Conservation (phyloP, 2,329 filamentous ascomycete genomes). For the Paecilomyces dactylethromorphus region DNA sequence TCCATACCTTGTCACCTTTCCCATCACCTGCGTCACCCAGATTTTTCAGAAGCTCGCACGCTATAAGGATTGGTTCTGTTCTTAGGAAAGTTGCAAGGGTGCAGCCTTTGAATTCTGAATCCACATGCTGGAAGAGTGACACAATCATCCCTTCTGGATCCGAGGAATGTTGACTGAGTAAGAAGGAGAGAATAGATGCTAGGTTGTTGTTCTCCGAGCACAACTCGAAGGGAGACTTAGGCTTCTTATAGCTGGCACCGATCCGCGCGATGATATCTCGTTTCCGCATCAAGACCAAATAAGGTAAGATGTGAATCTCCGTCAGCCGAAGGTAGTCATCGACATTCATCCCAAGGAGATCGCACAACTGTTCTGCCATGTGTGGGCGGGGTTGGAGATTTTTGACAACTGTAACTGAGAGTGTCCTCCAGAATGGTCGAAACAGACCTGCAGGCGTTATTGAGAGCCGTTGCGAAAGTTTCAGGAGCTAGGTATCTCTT, state of each 20-base stretch:
- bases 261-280: slow-evolving; percentile 75
- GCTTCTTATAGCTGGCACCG: slow-evolving; percentile 57
- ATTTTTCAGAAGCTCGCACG: slow-evolving; percentile 74
- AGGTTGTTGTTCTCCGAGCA: slow-evolving; percentile 55
- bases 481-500: slow-evolving; percentile 49
- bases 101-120: slow-evolving; percentile 61
- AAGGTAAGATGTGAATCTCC: slow-evolving; percentile 76
- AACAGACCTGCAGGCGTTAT: slow-evolving; percentile 64
- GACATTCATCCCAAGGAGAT: slow-evolving; percentile 70
- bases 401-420: slow-evolving; percentile 76
- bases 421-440: slow-evolving; percentile 78
- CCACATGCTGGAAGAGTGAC: slow-evolving; percentile 61
- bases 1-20: slow-evolving; percentile 51
- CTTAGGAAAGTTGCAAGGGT: slow-evolving; percentile 64
- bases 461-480: slow-evolving; percentile 60
- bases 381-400: slow-evolving; percentile 77
- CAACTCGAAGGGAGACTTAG: slow-evolving; percentile 53
- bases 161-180: slow-evolving; percentile 54
- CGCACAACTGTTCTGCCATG: slow-evolving; percentile 71
- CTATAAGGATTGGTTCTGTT: slow-evolving; percentile 66
- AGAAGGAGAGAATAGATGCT: slow-evolving; percentile 51
- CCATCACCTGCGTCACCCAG: slow-evolving; percentile 60
- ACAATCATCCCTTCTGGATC: slow-evolving; percentile 64
- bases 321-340: slow-evolving; percentile 67
- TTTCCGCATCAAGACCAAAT: slow-evolving; percentile 72